Evolutionary conservation across 768 basidiomycete species (phyloP), one percentile per base, ranked within the genome.

Genomic region (Kwoniella sp.): DNA sequence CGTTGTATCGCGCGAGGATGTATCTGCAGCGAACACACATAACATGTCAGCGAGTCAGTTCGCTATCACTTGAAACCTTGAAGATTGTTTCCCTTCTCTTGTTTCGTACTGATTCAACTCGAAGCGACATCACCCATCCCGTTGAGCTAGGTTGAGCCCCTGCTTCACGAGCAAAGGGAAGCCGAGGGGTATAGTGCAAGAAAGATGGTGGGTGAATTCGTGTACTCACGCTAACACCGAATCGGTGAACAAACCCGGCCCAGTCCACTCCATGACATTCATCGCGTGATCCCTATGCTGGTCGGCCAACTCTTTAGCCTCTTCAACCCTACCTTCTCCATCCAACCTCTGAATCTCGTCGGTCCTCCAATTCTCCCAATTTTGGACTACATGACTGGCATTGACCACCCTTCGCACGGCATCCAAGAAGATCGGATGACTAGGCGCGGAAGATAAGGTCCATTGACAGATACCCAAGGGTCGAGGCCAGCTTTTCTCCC

Each of bases 401-500:
- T 78, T 74, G 46, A 78, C 66, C 0, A 79, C 68, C 24, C 77
- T 36, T 21, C 74, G 36, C 1, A 67, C 71, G 3, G 73, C 72
- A 54, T 79, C 78, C 22, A 80, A 37, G 44, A 76, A 67, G 55
- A 80, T 74, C 1, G 79, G 79, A 62, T 80, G 79, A 22, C 63
- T 50, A 3, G 74, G 70, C 10, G 72, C 62, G 7, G 69, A 71
- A 1, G 71, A 70, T n/a, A 80, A 59, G 6, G 77, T 74, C 79
- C 79, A 79, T 53, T 79, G 78, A 55, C 74, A 77, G 60, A 76
- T 76, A 15, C 69, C 71, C 10, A 76, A 12, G 2, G 74, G 57
- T 47, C 74, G 53, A 10, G 74, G 74, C 69, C 71, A 76, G 22
- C 44, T 51, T 12, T 58, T 48, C 8, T 56, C 55, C 71, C 71